Conservation (phyloP, 331 rosid genomes). For the Spiraea crenata region DNA sequence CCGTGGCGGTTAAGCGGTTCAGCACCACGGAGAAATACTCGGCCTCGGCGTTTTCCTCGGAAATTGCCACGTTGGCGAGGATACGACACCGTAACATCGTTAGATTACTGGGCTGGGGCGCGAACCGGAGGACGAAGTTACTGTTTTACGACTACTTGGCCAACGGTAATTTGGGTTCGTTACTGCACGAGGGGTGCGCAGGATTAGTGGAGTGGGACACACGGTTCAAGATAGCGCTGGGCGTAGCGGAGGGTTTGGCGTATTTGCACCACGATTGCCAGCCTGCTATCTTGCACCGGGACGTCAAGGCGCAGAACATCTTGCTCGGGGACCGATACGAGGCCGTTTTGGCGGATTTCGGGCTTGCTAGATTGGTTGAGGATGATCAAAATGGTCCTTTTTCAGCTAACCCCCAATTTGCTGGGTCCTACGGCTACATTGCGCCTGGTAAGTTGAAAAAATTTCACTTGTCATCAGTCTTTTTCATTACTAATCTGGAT, state of each 20-base stretch:
- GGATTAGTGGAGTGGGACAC: slow-evolving; percentile 78
- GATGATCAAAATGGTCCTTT: slow-evolving; percentile 44
- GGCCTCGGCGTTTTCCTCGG: slow-evolving; percentile 75
- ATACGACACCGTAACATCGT: slow-evolving; percentile 87
- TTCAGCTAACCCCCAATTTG: slow-evolving; percentile 60
- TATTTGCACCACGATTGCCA: slow-evolving; percentile 85
- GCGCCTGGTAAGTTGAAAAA: slow-evolving; percentile 64
- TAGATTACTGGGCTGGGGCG: slow-evolving; percentile 79
- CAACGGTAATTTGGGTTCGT: slow-evolving; percentile 51
- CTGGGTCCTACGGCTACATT: slow-evolving; percentile 92
- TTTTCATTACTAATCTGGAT: background rate
- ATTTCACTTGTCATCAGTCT: background rate
- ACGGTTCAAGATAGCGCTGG: slow-evolving; percentile 81
- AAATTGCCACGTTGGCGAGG: slow-evolving; percentile 68
- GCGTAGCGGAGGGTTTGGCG: slow-evolving; percentile 79
- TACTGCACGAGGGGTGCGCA: slow-evolving; percentile 64
- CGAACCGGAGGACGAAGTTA: slow-evolving; percentile 55
- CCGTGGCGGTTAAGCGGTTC: slow-evolving; percentile 66
- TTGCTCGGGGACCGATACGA: slow-evolving; percentile 68
- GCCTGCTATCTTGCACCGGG: slow-evolving; percentile 93
- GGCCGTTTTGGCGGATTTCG: slow-evolving; percentile 83
- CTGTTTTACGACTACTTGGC: slow-evolving; percentile 69
- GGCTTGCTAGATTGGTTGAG: slow-evolving; percentile 68
- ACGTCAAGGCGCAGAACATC: slow-evolving; percentile 72
- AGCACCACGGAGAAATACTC: slow-evolving; percentile 57